phyloP scores from a whole-genome alignment of 2,329 filamentous ascomycete genomes.

The Esteya vermicola region DNA sequence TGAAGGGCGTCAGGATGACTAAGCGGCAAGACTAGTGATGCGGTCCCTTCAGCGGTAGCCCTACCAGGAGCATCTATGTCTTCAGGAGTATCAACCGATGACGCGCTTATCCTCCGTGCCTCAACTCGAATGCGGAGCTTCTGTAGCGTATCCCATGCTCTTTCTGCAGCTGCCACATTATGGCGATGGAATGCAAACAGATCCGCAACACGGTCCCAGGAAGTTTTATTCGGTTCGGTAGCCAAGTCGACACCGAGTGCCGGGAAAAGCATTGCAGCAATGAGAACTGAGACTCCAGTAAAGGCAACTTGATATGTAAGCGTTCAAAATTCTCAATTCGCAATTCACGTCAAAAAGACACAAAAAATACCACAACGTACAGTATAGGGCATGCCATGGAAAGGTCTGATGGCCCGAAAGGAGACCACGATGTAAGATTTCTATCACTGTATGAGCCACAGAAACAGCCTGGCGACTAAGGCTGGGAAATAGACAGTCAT shows the following conservation, averaged over 20 bases:
- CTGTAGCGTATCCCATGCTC: background rate
- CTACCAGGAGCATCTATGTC: too few species aligned
- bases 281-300: conserved; percentile 8
- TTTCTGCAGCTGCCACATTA: background rate
- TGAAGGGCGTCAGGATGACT: too few species aligned
- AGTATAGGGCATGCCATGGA: conserved; percentile 10
- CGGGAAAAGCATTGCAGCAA: conserved; percentile 7
- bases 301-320: conserved; percentile 7
- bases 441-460: conserved; percentile 1
- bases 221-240: background rate
- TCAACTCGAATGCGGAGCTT: background rate
- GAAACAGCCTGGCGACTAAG: conserved; percentile 4
- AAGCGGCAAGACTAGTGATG: too few species aligned
- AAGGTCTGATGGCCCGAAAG: background rate
- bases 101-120: too few species aligned
- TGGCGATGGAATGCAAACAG: background rate
- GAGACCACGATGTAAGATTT: conserved; percentile 4
- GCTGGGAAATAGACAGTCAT: conserved; percentile 7
- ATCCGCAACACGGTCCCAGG: background rate
- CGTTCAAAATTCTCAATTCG: too few species aligned
- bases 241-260: background rate
- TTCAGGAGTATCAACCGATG: too few species aligned
- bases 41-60: too few species aligned
- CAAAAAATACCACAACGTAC: too few species aligned
- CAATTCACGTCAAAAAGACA: background rate